Evolutionary conservation across 345 rosid species (phyloP), one percentile per base, ranked within the genome.

Genomic region (Hibiscus syriacus): DNA sequence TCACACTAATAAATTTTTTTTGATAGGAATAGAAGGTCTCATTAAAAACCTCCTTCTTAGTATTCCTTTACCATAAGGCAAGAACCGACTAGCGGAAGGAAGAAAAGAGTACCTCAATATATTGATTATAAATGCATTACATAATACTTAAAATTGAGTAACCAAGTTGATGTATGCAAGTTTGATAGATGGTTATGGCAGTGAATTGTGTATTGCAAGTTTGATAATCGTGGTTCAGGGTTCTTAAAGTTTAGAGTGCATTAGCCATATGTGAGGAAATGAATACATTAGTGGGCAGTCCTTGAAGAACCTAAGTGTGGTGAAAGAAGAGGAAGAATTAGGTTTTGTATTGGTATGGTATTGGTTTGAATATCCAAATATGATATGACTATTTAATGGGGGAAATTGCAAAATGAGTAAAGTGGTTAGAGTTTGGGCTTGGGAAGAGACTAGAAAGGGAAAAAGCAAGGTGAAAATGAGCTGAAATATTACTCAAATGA

Each of bases 221-320:
- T 60, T 60, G 48, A 36, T 60, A 60, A n/a, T n/a, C n/a, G n/a
- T n/a, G 17, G 39, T 57, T 57, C n/a, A 26, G 62, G 41, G 23
- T 30, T 36, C n/a, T 19, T 59, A 36, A 36, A 36, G 27, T 17
- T 57, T 56, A 16, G 20, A 11, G 23, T 19, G 46, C 13, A 20
- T 58, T 58, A 10, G 16, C 12, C 30, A 58, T 34, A 58, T 58
- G 11, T 9, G 34, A 58, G 26, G n/a, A 20, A 34, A 34, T 34
- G 64, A 30, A 59, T 38, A 58, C 8, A 58, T 10, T 59, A 11
- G 2, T 34, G 27, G 46, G 17, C 46, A 20, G n/a, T 36, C 64
- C 27, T 36, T 36, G 29, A 59, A 59, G 64, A 36, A 20, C 46
- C 4, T 5, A 32, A 55, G 46, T 19, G 27, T 59, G 46, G 64